Base-by-base conservation (phyloP, 495 filamentous ascomycete species). In the Oidiodendron maius region DNA sequence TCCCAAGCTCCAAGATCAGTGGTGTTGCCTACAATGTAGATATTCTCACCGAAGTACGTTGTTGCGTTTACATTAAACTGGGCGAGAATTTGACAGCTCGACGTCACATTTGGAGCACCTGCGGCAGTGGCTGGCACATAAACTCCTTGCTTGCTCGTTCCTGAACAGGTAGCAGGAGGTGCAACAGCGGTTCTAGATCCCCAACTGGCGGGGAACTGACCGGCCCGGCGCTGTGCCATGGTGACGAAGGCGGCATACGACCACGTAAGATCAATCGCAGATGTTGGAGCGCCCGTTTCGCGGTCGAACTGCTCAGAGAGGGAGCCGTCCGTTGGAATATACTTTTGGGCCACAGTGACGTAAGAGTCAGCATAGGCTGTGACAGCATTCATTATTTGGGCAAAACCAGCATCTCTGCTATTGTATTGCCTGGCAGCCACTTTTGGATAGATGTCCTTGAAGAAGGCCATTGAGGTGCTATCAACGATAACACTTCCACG, bases 321-420 rank as follows among this genome's bases (percentile, higher is more conserved):
- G 1, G 51, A 44, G 5, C 82, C 82, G 30, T 77, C 72, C 13
- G 55, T 41, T 34, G 57, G 73, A 34, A 58, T 81, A 58, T 72
- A 79, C 51, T 72, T 60, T 37, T 70, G 45, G 12, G 75, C 67
- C 2, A 77, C 55, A 6, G 67, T 63, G 1, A 77, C 68, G 50
- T 83, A 85, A 18, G 74, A 76, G 57, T 85, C 81, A 2, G 79
- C 80, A 46, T 83, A 83, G 3, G 62, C 65, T 44, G 68, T 76
- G 0, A 82, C 66, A 0, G 73, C 75, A 4, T 61, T 55, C 8
- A 76, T 61, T 26, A 84, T 73, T 5, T 63, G 59, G 0, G 57
- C 57, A 54, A 76, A 83, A 5, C 61, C 65, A 13, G 66, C 52
- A 22, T 69, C 67, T 6, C 63, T 63, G 1, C 64, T 61, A 18